phyloP scores from a whole-genome alignment of 768 basidiomycete genomes.

The Tephrocybe sp. region DNA sequence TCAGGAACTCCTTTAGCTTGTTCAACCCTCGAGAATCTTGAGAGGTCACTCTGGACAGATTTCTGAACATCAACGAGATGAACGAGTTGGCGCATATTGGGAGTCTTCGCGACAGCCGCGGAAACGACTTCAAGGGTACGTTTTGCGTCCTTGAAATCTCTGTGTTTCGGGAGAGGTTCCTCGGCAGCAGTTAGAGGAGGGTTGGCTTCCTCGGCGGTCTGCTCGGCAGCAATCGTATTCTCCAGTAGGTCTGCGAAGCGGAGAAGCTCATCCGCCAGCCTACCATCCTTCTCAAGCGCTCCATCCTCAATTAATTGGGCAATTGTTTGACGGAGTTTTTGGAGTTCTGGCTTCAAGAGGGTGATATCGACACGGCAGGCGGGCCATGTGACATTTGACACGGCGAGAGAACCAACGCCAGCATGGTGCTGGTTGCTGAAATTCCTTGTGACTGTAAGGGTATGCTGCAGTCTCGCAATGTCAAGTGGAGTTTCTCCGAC shows the following conservation, averaged over 20 bases:
- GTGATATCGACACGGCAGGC: conserved; percentile 16
- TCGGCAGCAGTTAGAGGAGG: conserved; percentile 6
- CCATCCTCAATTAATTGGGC: conserved; percentile 22
- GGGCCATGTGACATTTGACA: conserved; percentile 9
- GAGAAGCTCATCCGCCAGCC: conserved; percentile 20
- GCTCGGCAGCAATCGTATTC: conserved; percentile 21
- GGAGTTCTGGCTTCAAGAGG: conserved; percentile 20
- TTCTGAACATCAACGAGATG: conserved; percentile 36
- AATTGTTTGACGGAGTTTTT: conserved; percentile 23
- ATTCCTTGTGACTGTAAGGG: conserved; percentile 19
- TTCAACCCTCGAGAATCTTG: neutral
- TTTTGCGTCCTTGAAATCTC: conserved; percentile 10
- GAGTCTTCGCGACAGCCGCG: conserved; percentile 13
- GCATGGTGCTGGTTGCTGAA: neutral
- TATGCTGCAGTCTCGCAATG: conserved; percentile 28
- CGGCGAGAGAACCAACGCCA: neutral
- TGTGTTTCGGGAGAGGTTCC: conserved; percentile 7
- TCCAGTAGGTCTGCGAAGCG: conserved; percentile 29
- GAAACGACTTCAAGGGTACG: conserved; percentile 20
- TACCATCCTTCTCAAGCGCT: conserved; percentile 20
- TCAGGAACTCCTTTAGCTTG: neutral
- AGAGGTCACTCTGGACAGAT: conserved; percentile 30
- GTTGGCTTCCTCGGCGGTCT: conserved; percentile 13
- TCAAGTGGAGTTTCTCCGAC: conserved; percentile 45
- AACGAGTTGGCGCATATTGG: conserved; percentile 27